Evolutionary conservation across 108 stramenopile species (phyloP).

Genomic region (Mayamaea pseudoterrestris): DNA sequence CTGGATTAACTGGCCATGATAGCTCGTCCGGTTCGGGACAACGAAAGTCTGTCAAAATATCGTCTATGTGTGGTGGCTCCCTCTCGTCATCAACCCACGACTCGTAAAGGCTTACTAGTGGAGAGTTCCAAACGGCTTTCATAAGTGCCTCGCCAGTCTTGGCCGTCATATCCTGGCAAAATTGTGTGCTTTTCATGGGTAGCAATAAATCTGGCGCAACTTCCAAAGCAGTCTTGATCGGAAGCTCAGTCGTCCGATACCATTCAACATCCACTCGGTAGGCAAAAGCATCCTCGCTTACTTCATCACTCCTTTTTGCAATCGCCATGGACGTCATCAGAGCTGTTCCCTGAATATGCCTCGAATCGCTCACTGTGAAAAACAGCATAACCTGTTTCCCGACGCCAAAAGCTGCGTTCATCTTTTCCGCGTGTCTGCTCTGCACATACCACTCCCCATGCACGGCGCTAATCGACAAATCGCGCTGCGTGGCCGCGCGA

Average conservation of each 20-base stretch:
- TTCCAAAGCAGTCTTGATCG: slow-evolving; percentile 60
- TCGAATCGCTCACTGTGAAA: slow-evolving; percentile 68
- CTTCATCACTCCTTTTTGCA: slow-evolving; percentile 20
- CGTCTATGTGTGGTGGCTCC: slow-evolving; percentile 66
- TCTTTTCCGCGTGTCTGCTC: slow-evolving; percentile 49
- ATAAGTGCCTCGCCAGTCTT: slow-evolving; percentile 75
- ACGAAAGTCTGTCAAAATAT: slow-evolving; percentile 60
- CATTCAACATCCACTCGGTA: slow-evolving; percentile 62
- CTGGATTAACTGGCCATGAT: slow-evolving; percentile 70
- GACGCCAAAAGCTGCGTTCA: slow-evolving; percentile 49
- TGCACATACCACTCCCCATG: slow-evolving; percentile 72
- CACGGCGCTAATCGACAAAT: slow-evolving; percentile 57
- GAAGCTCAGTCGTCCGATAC: slow-evolving; percentile 78
- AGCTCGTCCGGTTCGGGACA: slow-evolving; percentile 51
- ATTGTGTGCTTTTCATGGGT: slow-evolving; percentile 56
- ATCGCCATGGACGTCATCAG: slow-evolving; percentile 51
- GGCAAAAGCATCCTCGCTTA: slow-evolving; percentile 40
- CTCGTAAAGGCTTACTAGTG: slow-evolving; percentile 73
- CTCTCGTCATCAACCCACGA: slow-evolving; percentile 46
- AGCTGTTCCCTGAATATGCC: slow-evolving; percentile 79
- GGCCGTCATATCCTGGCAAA: slow-evolving; percentile 68
- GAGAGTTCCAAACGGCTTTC: slow-evolving; percentile 82
- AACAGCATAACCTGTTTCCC: slow-evolving; percentile 69
- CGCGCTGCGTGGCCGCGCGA: slow-evolving; percentile 54
- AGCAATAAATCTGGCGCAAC: slow-evolving; percentile 67